Evolutionary conservation across 345 rosid genomes (phyloP).

Genomic region (Xanthoceras sorbifolium): DNA sequence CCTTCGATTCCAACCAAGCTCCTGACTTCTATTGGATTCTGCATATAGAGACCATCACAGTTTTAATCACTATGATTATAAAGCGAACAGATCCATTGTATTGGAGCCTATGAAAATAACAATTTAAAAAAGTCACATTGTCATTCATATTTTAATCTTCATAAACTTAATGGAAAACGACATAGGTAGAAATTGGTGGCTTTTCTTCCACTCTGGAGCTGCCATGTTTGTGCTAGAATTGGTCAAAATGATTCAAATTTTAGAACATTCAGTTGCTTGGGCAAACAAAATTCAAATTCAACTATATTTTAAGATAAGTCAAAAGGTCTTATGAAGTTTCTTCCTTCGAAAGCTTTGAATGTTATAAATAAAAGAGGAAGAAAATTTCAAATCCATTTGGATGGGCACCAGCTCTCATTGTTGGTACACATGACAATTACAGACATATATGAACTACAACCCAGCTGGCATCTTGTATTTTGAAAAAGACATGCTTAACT

Average conservation of each 20-base stretch:
- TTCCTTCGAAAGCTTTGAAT: conserved; percentile 4
- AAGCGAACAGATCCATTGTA: conserved; percentile 3
- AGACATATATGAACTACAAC: neutral
- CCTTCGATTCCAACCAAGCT: conserved; percentile 84
- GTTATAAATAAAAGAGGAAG: neutral
- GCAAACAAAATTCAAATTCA: conserved; percentile 10
- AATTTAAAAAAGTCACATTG: neutral
- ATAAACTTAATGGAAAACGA: conserved; percentile 17
- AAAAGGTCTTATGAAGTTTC: conserved; percentile 6
- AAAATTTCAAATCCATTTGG: neutral
- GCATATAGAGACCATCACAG: conserved; percentile 23
- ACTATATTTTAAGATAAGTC: neutral
- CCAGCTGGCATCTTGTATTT: neutral
- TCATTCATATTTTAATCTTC: neutral
- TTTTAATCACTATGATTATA: conserved; percentile 12
- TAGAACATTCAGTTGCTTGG: neutral
- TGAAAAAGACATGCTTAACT: neutral
- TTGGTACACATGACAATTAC: neutral
- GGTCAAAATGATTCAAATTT: conserved; percentile 11
- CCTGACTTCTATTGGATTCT: conserved; percentile 52
- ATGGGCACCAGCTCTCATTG: neutral
- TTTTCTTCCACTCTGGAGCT: neutral
- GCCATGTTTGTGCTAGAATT: conserved; percentile 13
- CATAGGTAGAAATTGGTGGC: neutral
- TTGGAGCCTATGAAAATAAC: conserved; percentile 6